A percentile compares a stretch with the other conserved stretches of the same genome.
These are phyloP conservation scores for Ormosia semicastrata DNA, from an alignment of 306 rosid genomes.

Conservation along the genomic window DNA sequence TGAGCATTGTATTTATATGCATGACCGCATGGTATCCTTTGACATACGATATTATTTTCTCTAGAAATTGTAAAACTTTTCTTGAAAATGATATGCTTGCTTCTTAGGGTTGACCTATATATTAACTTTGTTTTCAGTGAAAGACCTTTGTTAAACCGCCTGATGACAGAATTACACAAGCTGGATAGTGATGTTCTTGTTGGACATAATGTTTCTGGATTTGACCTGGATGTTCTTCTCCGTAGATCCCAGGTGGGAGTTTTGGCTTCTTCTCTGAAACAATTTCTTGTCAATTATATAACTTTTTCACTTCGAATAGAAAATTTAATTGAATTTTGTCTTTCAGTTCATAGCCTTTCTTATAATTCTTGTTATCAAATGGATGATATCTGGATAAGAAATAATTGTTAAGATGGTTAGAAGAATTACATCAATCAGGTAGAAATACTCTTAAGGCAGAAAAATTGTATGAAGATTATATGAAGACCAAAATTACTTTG, in stretches of 20 bases:
- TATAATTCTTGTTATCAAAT: not conserved
- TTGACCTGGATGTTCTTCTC: slow-evolving; percentile 92
- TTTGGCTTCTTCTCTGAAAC: not conserved
- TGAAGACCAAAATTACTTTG: slow-evolving; percentile 5
- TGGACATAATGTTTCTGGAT: slow-evolving; percentile 96
- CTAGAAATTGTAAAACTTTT: not conserved
- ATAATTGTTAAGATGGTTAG: slow-evolving; percentile 21
- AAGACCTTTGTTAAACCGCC: slow-evolving; percentile 80
- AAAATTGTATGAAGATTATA: slow-evolving; percentile 9
- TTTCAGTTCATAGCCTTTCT: slow-evolving; percentile 5
- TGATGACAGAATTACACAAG: slow-evolving; percentile 80
- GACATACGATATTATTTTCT: not conserved
- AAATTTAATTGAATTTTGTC: slow-evolving; percentile 6
- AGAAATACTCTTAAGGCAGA: not conserved
- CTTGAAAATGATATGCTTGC: slow-evolving; percentile 12
- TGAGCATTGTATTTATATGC: slow-evolving; percentile 5
- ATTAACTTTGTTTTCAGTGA: slow-evolving; percentile 62
- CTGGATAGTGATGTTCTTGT: slow-evolving; percentile 90
- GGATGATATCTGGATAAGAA: slow-evolving; percentile 1
- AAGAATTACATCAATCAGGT: slow-evolving; percentile 1
- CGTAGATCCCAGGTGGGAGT: slow-evolving; percentile 84
- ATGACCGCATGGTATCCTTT: not conserved
- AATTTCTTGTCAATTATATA: slow-evolving; percentile 16
- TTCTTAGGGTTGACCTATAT: slow-evolving; percentile 33
- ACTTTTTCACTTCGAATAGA: not conserved